Percentiles rank a stretch among this genome's conserved stretches.
Conservation (phyloP, 2,329 filamentous ascomycete species). For the Diaporthe caulivora region DNA sequence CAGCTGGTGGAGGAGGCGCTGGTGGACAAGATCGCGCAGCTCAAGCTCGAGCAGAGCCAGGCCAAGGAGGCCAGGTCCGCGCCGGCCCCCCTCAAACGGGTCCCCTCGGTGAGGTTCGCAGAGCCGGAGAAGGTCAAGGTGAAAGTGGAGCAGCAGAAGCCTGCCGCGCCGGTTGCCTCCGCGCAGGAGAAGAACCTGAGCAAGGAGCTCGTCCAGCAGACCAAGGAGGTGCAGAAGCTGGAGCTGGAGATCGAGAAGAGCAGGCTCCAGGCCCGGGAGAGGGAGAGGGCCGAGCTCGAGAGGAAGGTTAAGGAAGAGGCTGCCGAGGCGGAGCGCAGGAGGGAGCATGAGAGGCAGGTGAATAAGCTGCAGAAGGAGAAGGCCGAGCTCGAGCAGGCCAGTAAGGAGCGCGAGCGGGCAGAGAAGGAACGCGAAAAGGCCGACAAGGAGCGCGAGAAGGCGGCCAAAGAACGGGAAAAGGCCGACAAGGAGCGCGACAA, state of each 20-base stretch:
- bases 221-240: constrained; percentile 37
- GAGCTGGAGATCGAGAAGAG: constrained; percentile 36
- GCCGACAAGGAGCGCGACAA: constrained; percentile 31
- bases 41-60: constrained; percentile 37
- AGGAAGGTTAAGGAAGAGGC: constrained; percentile 27
- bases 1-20: constrained; percentile 29
- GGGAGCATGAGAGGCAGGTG: constrained; percentile 30
- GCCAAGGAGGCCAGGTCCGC: constrained; percentile 8
- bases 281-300: constrained; percentile 33
- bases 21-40: constrained; percentile 38
- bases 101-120: constrained; percentile 32
- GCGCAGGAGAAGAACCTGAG: constrained; percentile 36
- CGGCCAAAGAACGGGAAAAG: constrained; percentile 27
- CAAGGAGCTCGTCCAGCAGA: constrained; percentile 38
- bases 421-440: background rate
- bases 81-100: constrained; percentile 25
- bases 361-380: constrained; percentile 36
- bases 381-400: constrained; percentile 21
- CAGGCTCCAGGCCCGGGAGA: constrained; percentile 31
- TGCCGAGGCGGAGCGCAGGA: constrained; percentile 27
- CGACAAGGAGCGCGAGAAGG: constrained; percentile 30
- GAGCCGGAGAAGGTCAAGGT: constrained; percentile 34
- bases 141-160: constrained; percentile 9
- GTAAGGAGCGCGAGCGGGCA: constrained; percentile 13
- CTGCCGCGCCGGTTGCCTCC: background rate